Evolutionary conservation across 2,329 filamentous ascomycete genomes (phyloP).

Genomic region (Cladosporium velox): DNA sequence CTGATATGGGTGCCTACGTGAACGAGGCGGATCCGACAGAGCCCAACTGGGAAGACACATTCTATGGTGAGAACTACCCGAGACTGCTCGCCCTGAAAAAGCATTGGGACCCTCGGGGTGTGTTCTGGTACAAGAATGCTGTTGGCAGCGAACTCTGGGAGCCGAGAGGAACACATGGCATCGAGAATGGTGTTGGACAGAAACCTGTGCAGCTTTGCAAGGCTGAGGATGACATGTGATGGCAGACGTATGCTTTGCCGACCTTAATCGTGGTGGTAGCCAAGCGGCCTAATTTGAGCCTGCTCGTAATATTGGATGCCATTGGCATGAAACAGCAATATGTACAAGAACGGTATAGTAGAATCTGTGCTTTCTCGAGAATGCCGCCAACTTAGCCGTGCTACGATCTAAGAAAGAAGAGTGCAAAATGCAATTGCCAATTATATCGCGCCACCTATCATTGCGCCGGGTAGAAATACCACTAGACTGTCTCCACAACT

Average conservation of each 20-base stretch:
- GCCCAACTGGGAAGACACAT: slow-evolving; percentile 43
- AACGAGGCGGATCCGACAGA: slow-evolving; percentile 41
- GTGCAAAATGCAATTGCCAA: background rate
- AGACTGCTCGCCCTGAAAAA: slow-evolving; percentile 42
- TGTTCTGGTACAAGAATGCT: slow-evolving; percentile 45
- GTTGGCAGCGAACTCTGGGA: slow-evolving; percentile 44
- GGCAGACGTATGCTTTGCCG: background rate
- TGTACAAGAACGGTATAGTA: background rate
- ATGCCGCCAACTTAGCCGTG: background rate
- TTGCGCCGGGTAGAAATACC: background rate
- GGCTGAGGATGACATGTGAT: background rate
- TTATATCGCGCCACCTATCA: background rate
- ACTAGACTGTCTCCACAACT: background rate
- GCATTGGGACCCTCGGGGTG: slow-evolving; percentile 44
- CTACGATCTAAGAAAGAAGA: background rate
- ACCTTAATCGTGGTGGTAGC: background rate
- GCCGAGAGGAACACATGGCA: slow-evolving; percentile 12
- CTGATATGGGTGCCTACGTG: slow-evolving; percentile 43
- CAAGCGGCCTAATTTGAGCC: background rate
- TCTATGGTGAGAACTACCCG: slow-evolving; percentile 47
- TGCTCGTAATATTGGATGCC: background rate
- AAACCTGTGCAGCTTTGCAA: slow-evolving; percentile 22
- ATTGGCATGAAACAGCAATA: background rate
- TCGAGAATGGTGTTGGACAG: slow-evolving; percentile 26
- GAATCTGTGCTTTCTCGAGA: background rate